phyloP scores from a whole-genome alignment of 805 yeast genomes.

The Ogataea kodamae region DNA sequence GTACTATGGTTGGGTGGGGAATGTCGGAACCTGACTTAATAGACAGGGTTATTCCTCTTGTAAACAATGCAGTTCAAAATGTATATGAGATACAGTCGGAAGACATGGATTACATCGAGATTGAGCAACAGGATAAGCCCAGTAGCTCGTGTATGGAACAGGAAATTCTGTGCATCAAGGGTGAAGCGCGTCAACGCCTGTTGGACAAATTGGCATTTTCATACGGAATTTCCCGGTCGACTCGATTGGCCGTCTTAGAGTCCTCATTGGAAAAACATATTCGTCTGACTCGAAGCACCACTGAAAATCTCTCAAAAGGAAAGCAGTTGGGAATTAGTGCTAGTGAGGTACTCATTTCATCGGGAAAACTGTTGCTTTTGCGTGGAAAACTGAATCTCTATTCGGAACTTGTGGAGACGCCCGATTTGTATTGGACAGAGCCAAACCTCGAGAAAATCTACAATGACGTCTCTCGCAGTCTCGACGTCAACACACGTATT shows the following conservation, averaged over 20 bases:
- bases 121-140: slow-evolving; percentile 18
- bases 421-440: slow-evolving; percentile 91
- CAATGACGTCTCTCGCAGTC: slow-evolving; percentile 59
- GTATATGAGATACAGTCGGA: slow-evolving; percentile 65
- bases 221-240: slow-evolving; percentile 81
- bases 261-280: slow-evolving; percentile 66
- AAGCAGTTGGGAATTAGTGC: slow-evolving; percentile 48
- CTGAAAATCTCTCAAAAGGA: slow-evolving; percentile 67
- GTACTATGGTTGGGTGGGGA: slow-evolving; percentile 85
- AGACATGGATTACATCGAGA: slow-evolving; percentile 71
- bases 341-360: slow-evolving; percentile 59
- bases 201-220: slow-evolving; percentile 87
- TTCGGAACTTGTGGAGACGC: slow-evolving; percentile 86
- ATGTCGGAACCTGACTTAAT: slow-evolving; percentile 52
- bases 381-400: slow-evolving; percentile 83
- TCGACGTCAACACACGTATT: slow-evolving; percentile 77
- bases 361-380: slow-evolving; percentile 71
- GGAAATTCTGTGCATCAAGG: slow-evolving; percentile 68
- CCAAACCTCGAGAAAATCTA: slow-evolving; percentile 79
- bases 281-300: slow-evolving; percentile 56
- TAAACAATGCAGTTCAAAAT: slow-evolving; percentile 46
- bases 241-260: slow-evolving; percentile 80
- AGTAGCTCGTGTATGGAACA: slow-evolving; percentile 42
- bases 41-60: slow-evolving; percentile 47
- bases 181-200: slow-evolving; percentile 45